Base-by-base conservation (phyloP, 306 rosid species). In the Sindora glabra region DNA sequence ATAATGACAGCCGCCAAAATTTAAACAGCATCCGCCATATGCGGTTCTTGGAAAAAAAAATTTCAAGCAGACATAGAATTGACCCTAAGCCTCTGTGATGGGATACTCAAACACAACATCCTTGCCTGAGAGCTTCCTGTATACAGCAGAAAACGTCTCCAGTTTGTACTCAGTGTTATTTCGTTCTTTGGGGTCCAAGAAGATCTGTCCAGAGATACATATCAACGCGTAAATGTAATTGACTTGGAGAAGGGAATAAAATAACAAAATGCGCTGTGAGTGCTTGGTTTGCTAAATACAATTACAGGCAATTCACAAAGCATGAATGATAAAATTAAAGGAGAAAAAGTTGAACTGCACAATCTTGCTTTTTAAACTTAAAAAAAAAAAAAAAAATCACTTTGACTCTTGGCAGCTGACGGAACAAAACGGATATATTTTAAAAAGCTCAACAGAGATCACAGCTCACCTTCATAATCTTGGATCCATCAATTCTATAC, bases 51-150 rank as follows among this genome's bases (percentile, higher is more conserved):
- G n/a, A n/a, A n/a, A n/a, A 36, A 38, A 13, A n/a, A 62, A 69
- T 56, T 57, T 26, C 44, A 49, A 58, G 57, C 15, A 50, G 23
- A 62, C 16, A 52, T 48, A 8, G 9, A 52, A 47, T 2, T 13
- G 64, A 58, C 46, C 8, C 76, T 86, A 90, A n/a, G 85, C 86
- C 73, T 86, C 97, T 0, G 88, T 67, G 7, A 66, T 18, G 6
- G 95, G 97, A 44, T 84, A 90, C 50, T 90, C 97, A 16, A 90
- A 86, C 62, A 84, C 94, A 1, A 86, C 94, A 52, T 90, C 97
- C 73, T 82, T 86, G 75, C 97, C 97, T 0, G 97, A 77, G 42
- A 90, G 76, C 77, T 90, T 90, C 72, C 89, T 65, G 73, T 86
- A 86, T 40, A 90, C 97, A 0, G 94, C 94, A 49, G 95, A 19